Base-by-base conservation (phyloP, 495 filamentous ascomycete genomes). In the Penicillium argentinense region DNA sequence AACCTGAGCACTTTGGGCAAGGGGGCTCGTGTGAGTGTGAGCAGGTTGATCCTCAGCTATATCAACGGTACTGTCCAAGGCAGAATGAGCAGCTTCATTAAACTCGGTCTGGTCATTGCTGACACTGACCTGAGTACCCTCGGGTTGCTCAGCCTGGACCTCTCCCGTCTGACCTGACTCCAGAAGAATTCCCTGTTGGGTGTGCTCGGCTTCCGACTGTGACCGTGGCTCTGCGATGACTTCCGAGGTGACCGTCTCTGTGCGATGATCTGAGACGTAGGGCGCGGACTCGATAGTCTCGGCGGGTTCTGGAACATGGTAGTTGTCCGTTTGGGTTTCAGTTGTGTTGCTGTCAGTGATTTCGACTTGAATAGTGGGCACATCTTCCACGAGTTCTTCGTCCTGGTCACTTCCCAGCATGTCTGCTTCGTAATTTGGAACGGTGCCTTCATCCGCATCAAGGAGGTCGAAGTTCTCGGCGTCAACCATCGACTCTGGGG, bases 391-490 rank as follows among this genome's bases (percentile, higher is more conserved):
- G 21, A 60, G 51, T 30, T 67, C 60, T 36, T 67, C 60, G 28
- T 62, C 67, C 40, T 67, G 64, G 38, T 72, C 71, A 21, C 71
- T 65, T 42, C 76, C 74, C 19, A 68, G 44, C 72, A 75, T 75
- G 29, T 71, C 71, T 3, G 67, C 59, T 39, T 71, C 63, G 19
- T 67, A 72, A n/a, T 62, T 32, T 72, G 59, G 41, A 72, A 64
- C 68, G 28, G 68, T 53, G 33, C 62, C 63, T 21, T 68, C 45
- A 17, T 62, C 57, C 40, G 54, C 56, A 11, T 72, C 65, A 7
- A 48, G 42, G 12, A 61, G 51, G 13, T 63, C 44, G 12, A 61
- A 52, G 13, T 63, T 54, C 5, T 70, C 64, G 13, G 61, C 58
- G 43, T 74, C 69, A 40, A 66, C 50, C 62, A 73, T 74, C 28